Evolutionary conservation across 768 basidiomycete genomes (phyloP).

Genomic region (Agaricus sinodeliciosus): DNA sequence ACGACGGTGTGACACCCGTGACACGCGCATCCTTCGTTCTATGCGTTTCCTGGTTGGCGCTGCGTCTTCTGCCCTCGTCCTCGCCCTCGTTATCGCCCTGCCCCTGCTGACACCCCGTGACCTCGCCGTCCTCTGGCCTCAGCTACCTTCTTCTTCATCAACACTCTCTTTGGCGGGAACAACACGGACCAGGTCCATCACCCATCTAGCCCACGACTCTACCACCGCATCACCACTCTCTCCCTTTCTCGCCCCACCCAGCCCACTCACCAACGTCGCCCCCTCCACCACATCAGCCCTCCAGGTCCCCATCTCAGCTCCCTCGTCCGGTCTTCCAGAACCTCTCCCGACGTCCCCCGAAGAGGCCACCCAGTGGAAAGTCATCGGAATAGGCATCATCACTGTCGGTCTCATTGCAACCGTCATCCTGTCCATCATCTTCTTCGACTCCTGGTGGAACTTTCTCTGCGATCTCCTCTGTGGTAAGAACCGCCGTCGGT

Average conservation of each 20-base stretch:
- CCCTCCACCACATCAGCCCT: background rate
- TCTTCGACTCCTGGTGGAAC: constrained; percentile 68
- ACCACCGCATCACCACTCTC: background rate
- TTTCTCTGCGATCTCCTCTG: constrained; percentile 47
- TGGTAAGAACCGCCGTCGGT: constrained; percentile 19
- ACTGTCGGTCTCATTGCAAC: constrained; percentile 52
- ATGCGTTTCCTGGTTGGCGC: background rate
- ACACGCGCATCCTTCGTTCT: background rate
- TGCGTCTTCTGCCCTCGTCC: background rate
- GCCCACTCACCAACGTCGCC: too few species aligned
- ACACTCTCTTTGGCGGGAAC: too few species aligned
- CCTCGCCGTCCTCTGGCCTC: constrained; percentile 7
- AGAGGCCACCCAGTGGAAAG: constrained; percentile 56
- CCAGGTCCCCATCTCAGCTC: background rate
- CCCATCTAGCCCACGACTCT: background rate
- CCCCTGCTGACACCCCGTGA: background rate
- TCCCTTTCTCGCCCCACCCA: too few species aligned
- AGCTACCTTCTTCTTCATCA: too few species aligned
- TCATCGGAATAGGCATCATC: constrained; percentile 62
- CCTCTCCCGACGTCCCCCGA: constrained; percentile 27
- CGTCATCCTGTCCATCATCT: constrained; percentile 50
- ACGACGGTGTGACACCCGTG: background rate
- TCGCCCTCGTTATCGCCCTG: background rate
- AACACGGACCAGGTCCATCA: background rate
- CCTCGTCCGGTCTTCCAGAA: constrained; percentile 3